Evolutionary conservation across 2,329 filamentous ascomycete species (phyloP).

Genomic region (Aspergillus ochraceus): DNA sequence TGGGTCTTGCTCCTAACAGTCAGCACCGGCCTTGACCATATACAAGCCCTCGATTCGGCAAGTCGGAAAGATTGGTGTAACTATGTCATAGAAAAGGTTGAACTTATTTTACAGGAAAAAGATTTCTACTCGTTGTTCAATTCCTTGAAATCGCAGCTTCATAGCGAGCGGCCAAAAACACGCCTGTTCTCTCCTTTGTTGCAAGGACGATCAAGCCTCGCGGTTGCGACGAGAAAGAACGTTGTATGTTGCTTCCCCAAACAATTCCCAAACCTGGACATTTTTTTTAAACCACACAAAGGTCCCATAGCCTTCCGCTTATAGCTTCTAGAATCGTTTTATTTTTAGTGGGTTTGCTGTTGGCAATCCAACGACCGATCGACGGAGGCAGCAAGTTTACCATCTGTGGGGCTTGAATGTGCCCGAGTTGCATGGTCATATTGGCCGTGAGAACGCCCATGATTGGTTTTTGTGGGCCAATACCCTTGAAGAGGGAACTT

Average conservation of each 20-base stretch:
- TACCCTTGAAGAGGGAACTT: neutral
- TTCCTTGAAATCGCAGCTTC: neutral
- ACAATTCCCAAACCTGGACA: neutral
- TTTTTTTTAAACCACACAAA: too few relatives aligned
- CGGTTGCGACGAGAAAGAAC: neutral
- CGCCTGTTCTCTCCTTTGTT: neutral
- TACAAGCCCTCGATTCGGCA: neutral
- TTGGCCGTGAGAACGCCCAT: neutral
- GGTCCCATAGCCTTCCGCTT: neutral
- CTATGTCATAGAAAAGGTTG: neutral
- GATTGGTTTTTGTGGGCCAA: neutral
- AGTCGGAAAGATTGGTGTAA: neutral
- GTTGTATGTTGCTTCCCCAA: neutral
- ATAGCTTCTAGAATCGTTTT: neutral
- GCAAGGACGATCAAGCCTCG: neutral
- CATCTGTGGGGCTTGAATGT: neutral
- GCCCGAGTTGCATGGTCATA: neutral
- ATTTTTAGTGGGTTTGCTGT: neutral
- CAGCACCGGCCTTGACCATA: neutral
- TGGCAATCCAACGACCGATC: neutral
- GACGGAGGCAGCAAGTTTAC: neutral
- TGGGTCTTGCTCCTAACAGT: neutral
- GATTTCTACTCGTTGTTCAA: neutral
- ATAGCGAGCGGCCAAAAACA: neutral
- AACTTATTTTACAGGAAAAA: neutral